Percentiles rank a stretch among this genome's conserved stretches.
Conservation (phyloP, 164 flowering plant species). For the Vitis rotundifolia region DNA sequence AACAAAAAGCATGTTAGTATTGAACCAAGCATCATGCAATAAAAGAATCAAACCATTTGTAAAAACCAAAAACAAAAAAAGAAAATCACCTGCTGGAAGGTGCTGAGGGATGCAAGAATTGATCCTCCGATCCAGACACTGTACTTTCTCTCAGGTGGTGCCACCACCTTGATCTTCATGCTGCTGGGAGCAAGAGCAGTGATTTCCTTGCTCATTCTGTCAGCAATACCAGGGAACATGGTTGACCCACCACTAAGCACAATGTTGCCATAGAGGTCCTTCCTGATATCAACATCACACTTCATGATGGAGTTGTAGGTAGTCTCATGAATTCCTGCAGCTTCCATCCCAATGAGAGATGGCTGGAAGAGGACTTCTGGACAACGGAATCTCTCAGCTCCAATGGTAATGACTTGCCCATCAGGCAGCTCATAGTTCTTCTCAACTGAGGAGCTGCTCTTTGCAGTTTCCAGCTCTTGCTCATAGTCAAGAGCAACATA, state of each 20-base stretch:
- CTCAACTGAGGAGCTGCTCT: constrained; percentile 45
- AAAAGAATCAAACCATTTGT: background rate
- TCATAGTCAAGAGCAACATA: constrained; percentile 49
- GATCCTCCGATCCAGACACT: constrained; percentile 60
- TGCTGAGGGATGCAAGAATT: constrained; percentile 49
- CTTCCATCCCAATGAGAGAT: constrained; percentile 51
- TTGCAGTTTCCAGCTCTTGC: constrained; percentile 47
- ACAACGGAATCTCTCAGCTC: constrained; percentile 55
- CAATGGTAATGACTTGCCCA: constrained; percentile 50
- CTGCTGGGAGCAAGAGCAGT: constrained; percentile 53
- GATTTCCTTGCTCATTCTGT: constrained; percentile 56
- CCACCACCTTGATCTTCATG: constrained; percentile 55
- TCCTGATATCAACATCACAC: constrained; percentile 53
- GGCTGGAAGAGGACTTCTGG: constrained; percentile 56
- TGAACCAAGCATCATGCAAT: background rate
- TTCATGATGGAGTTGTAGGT: constrained; percentile 55
- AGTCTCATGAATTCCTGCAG: constrained; percentile 50
- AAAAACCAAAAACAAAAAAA: background rate
- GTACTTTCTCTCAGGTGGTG: constrained; percentile 53
- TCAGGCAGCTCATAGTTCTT: constrained; percentile 52
- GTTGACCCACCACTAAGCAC: constrained; percentile 56
- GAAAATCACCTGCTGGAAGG: constrained; percentile 46
- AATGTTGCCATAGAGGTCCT: constrained; percentile 53
- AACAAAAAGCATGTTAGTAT: constrained; percentile 4
- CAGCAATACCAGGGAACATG: constrained; percentile 57